A percentile compares a stretch with the other conserved stretches of the same genome.
These are phyloP conservation scores for Hondaea fermentalgiana DNA, from an alignment of 108 stramenopile genomes.

Conservation along the genomic window DNA sequence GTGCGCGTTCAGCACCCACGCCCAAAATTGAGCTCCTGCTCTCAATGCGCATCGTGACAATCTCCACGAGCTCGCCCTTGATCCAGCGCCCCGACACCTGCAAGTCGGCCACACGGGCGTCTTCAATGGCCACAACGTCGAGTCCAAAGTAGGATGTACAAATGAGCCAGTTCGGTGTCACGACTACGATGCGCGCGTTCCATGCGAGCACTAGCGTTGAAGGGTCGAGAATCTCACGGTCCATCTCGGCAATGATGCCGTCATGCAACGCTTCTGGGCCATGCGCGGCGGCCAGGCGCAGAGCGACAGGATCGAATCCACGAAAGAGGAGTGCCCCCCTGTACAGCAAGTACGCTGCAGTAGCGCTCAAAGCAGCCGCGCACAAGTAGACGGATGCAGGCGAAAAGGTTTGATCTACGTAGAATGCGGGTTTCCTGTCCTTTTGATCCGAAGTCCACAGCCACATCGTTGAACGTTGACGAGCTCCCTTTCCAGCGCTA, in stretches of 20 bases:
- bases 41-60: neutral
- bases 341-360: neutral
- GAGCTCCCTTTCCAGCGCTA: no score
- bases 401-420: neutral
- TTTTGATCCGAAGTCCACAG: no score
- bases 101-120: neutral
- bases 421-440: neutral
- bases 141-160: neutral
- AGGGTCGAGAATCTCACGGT: neutral
- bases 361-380: neutral
- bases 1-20: neutral
- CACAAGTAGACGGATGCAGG: neutral
- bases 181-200: neutral
- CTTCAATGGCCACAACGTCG: neutral
- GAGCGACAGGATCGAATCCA: neutral
- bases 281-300: neutral
- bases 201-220: neutral
- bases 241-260: neutral
- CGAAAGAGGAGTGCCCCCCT: neutral
- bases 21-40: neutral
- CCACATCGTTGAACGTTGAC: no score
- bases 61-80: neutral
- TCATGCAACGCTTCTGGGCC: neutral
- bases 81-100: slow-evolving; percentile 13
- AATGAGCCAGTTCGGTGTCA: neutral